Evolutionary conservation across 805 yeast species (phyloP).

Genomic region (Nakazawaea sp.): DNA sequence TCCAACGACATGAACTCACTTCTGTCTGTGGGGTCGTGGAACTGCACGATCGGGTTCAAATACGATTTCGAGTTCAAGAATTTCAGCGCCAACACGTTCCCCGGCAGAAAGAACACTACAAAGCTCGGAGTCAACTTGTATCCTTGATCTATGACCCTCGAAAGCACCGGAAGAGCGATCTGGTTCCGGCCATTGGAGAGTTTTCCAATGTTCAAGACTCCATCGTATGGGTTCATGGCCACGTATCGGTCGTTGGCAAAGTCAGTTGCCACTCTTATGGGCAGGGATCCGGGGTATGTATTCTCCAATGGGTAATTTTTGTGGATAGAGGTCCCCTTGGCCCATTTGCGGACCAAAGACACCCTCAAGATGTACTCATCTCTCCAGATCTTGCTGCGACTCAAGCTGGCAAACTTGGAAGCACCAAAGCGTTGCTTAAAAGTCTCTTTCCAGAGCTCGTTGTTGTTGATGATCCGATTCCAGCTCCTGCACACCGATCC

Average conservation of each 20-base stretch:
- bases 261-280: conserved; percentile 20
- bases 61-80: not conserved
- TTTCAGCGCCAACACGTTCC: not conserved
- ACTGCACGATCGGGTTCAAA: not conserved
- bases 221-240: conserved; percentile 19
- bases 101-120: not conserved
- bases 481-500: conserved; percentile 42
- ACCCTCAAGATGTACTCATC: conserved; percentile 37
- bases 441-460: conserved; percentile 40
- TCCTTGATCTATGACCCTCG: conserved; percentile 17
- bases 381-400: conserved; percentile 39
- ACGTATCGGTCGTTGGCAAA: conserved; percentile 19
- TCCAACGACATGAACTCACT: conserved; percentile 15
- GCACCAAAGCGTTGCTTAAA: conserved; percentile 33
- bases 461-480: conserved; percentile 37
- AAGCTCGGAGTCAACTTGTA: conserved; percentile 19
- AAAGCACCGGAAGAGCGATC: conserved; percentile 13
- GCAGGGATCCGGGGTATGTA: conserved; percentile 15
- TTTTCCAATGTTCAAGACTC: conserved; percentile 17
- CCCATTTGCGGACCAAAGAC: conserved; percentile 29
- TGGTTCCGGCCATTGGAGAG: conserved; percentile 18
- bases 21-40: not conserved
- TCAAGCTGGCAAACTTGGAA: conserved; percentile 34
- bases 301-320: conserved; percentile 16
- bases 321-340: conserved; percentile 22